Percentiles rank a stretch among this genome's conserved stretches.
Evolutionary conservation across 164 flowering plant genomes (phyloP).

Genomic region (Saururus chinensis): DNA sequence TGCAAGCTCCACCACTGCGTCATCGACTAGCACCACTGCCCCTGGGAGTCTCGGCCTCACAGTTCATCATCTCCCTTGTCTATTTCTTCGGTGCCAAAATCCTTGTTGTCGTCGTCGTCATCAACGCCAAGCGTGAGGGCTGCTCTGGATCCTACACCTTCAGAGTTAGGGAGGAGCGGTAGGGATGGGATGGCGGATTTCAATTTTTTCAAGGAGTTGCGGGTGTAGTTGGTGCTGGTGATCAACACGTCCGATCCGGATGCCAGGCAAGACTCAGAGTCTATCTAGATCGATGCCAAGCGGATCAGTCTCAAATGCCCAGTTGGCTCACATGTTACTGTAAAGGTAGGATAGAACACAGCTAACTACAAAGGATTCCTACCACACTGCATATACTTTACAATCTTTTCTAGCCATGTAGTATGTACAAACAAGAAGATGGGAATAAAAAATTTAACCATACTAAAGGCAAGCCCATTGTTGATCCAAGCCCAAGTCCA

Average conservation of each 20-base stretch:
- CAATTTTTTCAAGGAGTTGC: slow-evolving; percentile 78
- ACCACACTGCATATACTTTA: too few relatives aligned
- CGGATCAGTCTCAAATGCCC: slow-evolving; percentile 67
- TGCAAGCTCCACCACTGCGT: slow-evolving; percentile 72
- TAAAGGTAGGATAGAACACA: too few relatives aligned
- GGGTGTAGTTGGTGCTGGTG: slow-evolving; percentile 86
- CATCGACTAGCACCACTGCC: slow-evolving; percentile 14
- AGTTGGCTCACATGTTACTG: slow-evolving; percentile 5
- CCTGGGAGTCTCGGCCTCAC: slow-evolving; percentile 6
- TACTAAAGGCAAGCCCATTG: too few relatives aligned
- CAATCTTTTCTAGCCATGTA: too few relatives aligned
- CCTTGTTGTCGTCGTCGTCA: slow-evolving; percentile 9
- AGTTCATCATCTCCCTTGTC: slow-evolving; percentile 19
- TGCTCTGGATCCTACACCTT: not conserved
- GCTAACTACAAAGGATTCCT: too few relatives aligned
- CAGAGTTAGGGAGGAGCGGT: not conserved
- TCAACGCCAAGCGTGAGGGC: slow-evolving; percentile 2
- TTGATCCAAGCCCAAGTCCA: too few relatives aligned
- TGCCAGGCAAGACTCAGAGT: slow-evolving; percentile 46
- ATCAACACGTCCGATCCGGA: slow-evolving; percentile 86
- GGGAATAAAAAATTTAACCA: too few relatives aligned
- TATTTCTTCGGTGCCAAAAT: slow-evolving; percentile 7
- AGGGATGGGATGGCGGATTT: slow-evolving; percentile 21
- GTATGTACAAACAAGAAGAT: too few relatives aligned
- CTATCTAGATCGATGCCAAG: slow-evolving; percentile 88